phyloP scores from a whole-genome alignment of 208 protist species.

The Acanthamoeba castellanii region DNA sequence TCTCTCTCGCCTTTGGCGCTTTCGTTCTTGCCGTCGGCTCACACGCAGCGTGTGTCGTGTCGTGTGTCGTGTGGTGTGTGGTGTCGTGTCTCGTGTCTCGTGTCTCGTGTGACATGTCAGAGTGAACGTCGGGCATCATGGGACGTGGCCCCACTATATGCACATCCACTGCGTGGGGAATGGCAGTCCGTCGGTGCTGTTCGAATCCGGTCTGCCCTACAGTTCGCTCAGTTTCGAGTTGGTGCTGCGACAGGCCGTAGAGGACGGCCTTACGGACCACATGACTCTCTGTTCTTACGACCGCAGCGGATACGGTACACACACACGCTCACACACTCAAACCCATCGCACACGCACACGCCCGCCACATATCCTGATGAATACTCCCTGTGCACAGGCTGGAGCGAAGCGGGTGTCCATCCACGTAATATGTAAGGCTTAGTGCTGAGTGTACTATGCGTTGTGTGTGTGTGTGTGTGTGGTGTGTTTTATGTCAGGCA shows the following conservation, averaged over 20 bases:
- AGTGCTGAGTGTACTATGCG: no score
- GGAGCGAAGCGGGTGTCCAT: not conserved
- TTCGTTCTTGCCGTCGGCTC: not conserved
- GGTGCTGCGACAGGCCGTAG: not conserved
- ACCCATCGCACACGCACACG: not conserved
- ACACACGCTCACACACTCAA: not conserved
- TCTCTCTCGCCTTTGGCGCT: no score
- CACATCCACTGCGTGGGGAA: not conserved
- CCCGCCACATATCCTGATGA: no score
- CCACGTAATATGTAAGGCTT: not conserved
- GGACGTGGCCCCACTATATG: not conserved
- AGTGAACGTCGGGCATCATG: not conserved
- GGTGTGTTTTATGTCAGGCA: not conserved
- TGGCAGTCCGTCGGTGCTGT: not conserved
- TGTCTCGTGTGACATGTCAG: not conserved
- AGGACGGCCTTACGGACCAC: not conserved
- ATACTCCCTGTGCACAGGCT: not conserved
- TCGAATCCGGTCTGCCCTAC: not conserved
- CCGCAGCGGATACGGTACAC: not conserved
- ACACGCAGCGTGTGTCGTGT: not conserved
- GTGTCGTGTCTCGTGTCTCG: not conserved
- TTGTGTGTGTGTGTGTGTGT: no score
- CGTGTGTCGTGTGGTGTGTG: no score
- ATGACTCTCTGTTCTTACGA: not conserved
- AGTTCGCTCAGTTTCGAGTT: conserved; percentile 6